A percentile compares a stretch with the other conserved stretches of the same genome.
phyloP scores from a whole-genome alignment of 2,329 filamentous ascomycete species.

The Fusarium sp. region DNA sequence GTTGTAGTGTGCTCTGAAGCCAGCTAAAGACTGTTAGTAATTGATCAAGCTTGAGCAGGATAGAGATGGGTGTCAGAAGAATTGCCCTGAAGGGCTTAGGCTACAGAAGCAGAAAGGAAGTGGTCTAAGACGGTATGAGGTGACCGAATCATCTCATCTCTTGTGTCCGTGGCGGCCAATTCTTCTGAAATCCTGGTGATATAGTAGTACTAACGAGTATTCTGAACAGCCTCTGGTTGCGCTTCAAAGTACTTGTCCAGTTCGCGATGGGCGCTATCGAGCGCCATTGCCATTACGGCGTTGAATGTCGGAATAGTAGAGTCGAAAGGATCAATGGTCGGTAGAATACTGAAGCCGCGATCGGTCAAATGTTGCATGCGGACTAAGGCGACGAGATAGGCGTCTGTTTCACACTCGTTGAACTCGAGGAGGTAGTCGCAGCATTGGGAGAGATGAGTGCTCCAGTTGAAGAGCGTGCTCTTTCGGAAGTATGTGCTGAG shows the following conservation, averaged over 20 bases:
- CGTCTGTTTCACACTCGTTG: conserved; percentile 49
- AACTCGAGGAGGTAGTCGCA: conserved; percentile 47
- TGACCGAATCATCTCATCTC: too few relatives aligned
- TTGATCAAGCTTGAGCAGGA: accelerated
- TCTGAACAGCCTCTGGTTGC: conserved; percentile 37
- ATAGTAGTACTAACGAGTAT: conserved; percentile 27
- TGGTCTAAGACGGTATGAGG: too few relatives aligned
- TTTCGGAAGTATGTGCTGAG: conserved; percentile 46
- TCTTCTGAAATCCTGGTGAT: too few relatives aligned
- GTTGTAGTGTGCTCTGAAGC: conserved; percentile 52
- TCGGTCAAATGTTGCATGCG: conserved; percentile 51
- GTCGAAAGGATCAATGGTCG: conserved; percentile 39
- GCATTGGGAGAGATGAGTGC: conserved; percentile 50
- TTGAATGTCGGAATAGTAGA: conserved; percentile 38
- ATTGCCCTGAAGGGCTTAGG: too few relatives aligned
- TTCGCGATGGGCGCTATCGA: conserved; percentile 49
- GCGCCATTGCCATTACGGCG: conserved; percentile 49
- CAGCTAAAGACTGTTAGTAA: conserved; percentile 37
- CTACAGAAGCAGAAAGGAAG: too few relatives aligned
- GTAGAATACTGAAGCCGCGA: conserved; percentile 44
- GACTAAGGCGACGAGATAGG: conserved; percentile 49
- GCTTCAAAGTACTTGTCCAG: conserved; percentile 45
- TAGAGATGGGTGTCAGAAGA: too few relatives aligned
- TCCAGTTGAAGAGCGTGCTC: conserved; percentile 48
- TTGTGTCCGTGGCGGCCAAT: too few relatives aligned